Percentiles rank a stretch among this genome's conserved stretches.
phyloP scores from a whole-genome alignment of 331 rosid genomes.

The Quercus lobata region DNA sequence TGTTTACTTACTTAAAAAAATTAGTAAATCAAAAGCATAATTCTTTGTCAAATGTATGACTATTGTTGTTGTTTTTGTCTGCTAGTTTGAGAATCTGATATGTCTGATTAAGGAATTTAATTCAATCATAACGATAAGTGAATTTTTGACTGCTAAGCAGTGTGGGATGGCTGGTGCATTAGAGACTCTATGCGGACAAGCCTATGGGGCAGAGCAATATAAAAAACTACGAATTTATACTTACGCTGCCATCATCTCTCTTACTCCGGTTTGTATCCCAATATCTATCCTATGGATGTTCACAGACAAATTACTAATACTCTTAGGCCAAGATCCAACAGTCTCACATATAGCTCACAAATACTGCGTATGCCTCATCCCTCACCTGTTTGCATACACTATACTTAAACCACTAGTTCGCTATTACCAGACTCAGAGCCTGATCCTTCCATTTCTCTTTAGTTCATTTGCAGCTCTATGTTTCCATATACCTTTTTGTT shows the following conservation, averaged over 20 bases:
- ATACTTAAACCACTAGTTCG: conserved; percentile 47
- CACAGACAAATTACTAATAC: conserved; percentile 35
- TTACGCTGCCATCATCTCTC: conserved; percentile 42
- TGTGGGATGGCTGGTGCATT: conserved; percentile 70
- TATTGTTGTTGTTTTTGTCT: no score
- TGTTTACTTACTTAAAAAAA: no score
- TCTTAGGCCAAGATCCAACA: conserved; percentile 45
- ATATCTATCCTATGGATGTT: conserved; percentile 43
- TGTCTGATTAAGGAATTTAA: no score
- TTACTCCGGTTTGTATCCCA: conserved; percentile 33
- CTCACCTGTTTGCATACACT: conserved; percentile 47
- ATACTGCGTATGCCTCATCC: conserved; percentile 46
- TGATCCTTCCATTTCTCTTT: conserved; percentile 37
- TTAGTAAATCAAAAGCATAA: no score
- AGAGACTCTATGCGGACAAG: conserved; percentile 64
- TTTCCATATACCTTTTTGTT: conserved; percentile 31
- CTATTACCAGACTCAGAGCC: conserved; percentile 50
- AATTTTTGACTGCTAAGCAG: conserved; percentile 15
- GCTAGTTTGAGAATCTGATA: no score
- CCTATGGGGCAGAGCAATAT: conserved; percentile 56
- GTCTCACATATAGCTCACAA: conserved; percentile 37
- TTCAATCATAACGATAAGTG: no score
- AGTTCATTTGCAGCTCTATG: conserved; percentile 28
- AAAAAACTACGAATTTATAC: conserved; percentile 47
- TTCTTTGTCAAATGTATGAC: no score